Percentiles rank a stretch among this genome's conserved stretches.
Evolutionary conservation across 2,329 filamentous ascomycete genomes (phyloP).

Genomic region (Talaromyces sp.): DNA sequence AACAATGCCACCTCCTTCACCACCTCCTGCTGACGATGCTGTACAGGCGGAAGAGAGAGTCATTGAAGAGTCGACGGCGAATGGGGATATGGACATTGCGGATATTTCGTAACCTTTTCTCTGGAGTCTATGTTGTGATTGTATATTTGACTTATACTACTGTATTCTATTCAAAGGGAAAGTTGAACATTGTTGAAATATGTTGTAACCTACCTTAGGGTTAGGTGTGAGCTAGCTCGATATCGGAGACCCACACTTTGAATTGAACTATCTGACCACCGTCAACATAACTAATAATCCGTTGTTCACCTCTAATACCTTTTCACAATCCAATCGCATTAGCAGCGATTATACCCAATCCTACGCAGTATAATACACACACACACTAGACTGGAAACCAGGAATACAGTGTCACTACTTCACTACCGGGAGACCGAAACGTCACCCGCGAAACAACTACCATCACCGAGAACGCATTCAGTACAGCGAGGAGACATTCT

Average conservation of each 20-base stretch:
- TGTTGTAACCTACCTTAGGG: not conserved
- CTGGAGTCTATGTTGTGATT: not conserved
- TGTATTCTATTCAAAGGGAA: constrained; percentile 1
- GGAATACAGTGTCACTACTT: not conserved
- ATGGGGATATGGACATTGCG: constrained; percentile 32
- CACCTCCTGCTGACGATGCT: constrained; percentile 17
- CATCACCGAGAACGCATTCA: not conserved
- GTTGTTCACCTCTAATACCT: not conserved
- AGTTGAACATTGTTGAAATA: not conserved
- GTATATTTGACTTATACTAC: constrained; percentile 2
- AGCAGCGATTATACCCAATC: not conserved
- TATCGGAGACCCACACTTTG: not conserved
- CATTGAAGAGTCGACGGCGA: constrained; percentile 21
- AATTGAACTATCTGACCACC: not conserved
- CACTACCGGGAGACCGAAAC: not conserved
- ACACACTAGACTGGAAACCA: not conserved
- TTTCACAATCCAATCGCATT: not conserved
- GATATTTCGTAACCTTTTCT: constrained; percentile 23
- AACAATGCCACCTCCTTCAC: constrained; percentile 35
- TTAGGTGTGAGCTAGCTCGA: not conserved
- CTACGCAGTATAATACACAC: not conserved
- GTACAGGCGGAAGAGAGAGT: constrained; percentile 2
- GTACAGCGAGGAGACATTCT: no score
- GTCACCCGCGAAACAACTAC: not conserved
- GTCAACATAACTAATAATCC: not conserved